Evolutionary conservation across 352 stramenopile species (phyloP), one percentile per base, ranked within the genome.

Genomic region (Globisporangium orthogonon): DNA sequence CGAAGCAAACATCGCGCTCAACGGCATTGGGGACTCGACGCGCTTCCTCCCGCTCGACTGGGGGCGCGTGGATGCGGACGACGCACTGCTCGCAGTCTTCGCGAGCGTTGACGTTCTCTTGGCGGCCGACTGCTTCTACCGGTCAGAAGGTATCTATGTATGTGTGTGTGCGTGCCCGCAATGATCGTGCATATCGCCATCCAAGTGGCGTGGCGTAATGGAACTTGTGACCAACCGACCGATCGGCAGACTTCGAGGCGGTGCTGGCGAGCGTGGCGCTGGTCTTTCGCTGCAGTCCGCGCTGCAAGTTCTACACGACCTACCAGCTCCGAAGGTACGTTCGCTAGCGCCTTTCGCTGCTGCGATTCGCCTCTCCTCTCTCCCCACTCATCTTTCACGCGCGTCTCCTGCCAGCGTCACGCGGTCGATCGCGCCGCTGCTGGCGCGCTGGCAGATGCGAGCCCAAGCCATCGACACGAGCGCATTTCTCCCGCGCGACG

Each of bases 91-190:
- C 2, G 48, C 60, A 0, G 43, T 71, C 11, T 74, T 87, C 3
- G 23, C 50, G 33, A 64, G 58, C 0, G 71, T 87, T 17, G 61
- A 87, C 40, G 50, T 87, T 1, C 48, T 89, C 23, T 56, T 89
- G 29, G 79, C 76, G 2, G 76, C 79, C 5, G 79, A 89, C 56
- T 89, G 79, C 62, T 87, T 89, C 51, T 89, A 89, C 52, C 71
- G 72, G 29, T 84, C 75, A 17, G 44, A 87, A 73, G 76, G 79
- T 86, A 47, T 1, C 33, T 37, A 37, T 37, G 33, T 37, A 9
- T 37, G 33, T 37, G 33, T 37, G 33, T 37, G 33, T 37, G 31
- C 7, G 31, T 37, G 31, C 23, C 23, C 23, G 23, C 23, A 23
- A 23, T 30, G 6, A 4, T 15, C 28, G 17, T 10, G 29, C 14